These are phyloP conservation scores for Russula compacta DNA, from an alignment of 768 basidiomycete genomes.

Conservation along the genomic window DNA sequence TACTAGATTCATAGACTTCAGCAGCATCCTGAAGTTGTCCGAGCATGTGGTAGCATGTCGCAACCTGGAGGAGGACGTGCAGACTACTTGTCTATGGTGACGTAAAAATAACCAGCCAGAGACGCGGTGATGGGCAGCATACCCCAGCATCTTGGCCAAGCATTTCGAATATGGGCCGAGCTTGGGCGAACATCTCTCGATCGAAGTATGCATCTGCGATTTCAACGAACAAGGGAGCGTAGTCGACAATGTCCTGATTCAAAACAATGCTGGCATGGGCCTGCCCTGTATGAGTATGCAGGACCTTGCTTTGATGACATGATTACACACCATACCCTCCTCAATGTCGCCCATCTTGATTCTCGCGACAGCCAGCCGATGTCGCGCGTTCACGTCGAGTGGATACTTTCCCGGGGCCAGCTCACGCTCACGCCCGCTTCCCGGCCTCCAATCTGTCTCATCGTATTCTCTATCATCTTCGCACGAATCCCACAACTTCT, in stretches of 20 bases:
- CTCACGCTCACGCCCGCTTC: conserved; percentile 30
- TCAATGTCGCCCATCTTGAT: conserved; percentile 70
- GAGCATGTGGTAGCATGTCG: conserved; percentile 69
- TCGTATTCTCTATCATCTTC: conserved; percentile 91
- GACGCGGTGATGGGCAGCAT: conserved; percentile 22
- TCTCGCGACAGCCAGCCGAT: conserved; percentile 74
- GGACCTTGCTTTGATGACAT: neutral
- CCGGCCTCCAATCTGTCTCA: conserved; percentile 29
- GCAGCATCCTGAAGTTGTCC: conserved; percentile 70
- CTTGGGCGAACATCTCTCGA: conserved; percentile 65
- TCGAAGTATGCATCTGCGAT: conserved; percentile 83
- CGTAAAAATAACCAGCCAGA: neutral
- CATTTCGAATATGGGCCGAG: conserved; percentile 69
- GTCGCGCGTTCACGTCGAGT: conserved; percentile 70
- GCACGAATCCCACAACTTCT: conserved; percentile 71
- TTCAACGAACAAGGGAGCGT: conserved; percentile 69
- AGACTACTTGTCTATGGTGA: conserved; percentile 57
- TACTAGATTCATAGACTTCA: conserved; percentile 78
- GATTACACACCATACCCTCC: conserved; percentile 63
- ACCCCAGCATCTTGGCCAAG: conserved; percentile 71
- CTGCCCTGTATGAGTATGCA: conserved; percentile 31
- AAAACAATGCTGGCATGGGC: conserved; percentile 69
- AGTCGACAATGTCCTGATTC: conserved; percentile 62
- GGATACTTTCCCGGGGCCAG: conserved; percentile 49
- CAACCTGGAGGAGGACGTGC: conserved; percentile 66